Evolutionary conservation across 768 basidiomycete species (phyloP).

Genomic region (Mycena leptocephala): DNA sequence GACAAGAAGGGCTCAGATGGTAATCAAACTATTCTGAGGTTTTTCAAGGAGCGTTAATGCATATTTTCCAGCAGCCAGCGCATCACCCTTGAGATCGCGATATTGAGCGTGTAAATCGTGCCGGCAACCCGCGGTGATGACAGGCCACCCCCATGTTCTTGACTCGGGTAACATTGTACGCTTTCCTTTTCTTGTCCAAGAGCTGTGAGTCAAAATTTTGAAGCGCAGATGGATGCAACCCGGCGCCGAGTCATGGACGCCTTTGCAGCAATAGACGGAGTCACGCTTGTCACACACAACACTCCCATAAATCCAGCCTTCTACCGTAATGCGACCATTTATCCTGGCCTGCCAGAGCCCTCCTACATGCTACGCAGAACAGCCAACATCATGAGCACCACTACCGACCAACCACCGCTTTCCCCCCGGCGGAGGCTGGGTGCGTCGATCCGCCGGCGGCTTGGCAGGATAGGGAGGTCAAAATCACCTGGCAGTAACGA

Average conservation of each 20-base stretch:
- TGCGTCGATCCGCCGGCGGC: constrained; percentile 31
- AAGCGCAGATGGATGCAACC: constrained; percentile 11
- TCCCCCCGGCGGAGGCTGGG: constrained; percentile 27
- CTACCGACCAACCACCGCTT: constrained; percentile 5
- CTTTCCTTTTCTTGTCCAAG: constrained; percentile 3
- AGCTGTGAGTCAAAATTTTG: constrained; percentile 28
- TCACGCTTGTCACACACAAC: constrained; percentile 15
- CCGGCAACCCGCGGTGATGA: constrained; percentile 18
- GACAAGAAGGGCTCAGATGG: neutral
- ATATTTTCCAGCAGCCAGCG: neutral
- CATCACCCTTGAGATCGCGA: neutral
- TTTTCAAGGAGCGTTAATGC: neutral
- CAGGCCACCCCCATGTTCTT: neutral
- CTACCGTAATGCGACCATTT: constrained; percentile 23
- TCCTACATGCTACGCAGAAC: constrained; percentile 28
- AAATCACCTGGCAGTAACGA: constrained; percentile 26
- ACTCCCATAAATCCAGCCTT: constrained; percentile 23
- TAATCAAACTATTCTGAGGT: neutral
- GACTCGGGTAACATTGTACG: constrained; percentile 16
- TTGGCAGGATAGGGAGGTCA: constrained; percentile 21
- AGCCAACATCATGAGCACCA: constrained; percentile 29
- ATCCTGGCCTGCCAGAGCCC: constrained; percentile 26
- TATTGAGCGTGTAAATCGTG: neutral
- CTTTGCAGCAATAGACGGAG: neutral
- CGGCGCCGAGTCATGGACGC: constrained; percentile 24